These are phyloP conservation scores for Penicillium sp. DNA, from an alignment of 2,329 filamentous ascomycete genomes.

Conservation along the genomic window DNA sequence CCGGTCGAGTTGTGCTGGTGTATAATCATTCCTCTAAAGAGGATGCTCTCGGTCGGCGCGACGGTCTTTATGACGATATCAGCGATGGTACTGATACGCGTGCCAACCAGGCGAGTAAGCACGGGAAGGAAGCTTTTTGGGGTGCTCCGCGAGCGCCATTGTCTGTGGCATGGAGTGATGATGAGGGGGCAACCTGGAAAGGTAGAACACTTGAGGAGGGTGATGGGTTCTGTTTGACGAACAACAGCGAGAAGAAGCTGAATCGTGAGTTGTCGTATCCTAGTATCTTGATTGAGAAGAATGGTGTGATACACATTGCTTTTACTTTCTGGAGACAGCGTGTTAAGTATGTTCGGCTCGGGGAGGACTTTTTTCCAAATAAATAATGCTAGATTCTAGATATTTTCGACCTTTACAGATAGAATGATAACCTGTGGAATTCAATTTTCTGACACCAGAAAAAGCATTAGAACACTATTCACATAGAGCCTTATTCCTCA, in stretches of 20 bases:
- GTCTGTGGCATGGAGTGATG: slow-evolving; percentile 28
- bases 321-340: slow-evolving; percentile 47
- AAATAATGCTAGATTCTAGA: not conserved
- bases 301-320: slow-evolving; percentile 37
- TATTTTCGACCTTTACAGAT: not conserved
- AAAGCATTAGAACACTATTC: no score
- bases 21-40: slow-evolving; percentile 44
- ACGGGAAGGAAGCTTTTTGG: slow-evolving; percentile 46
- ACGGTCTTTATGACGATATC: slow-evolving; percentile 50
- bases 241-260: slow-evolving; percentile 43
- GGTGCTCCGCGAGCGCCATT: slow-evolving; percentile 39
- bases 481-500: not conserved
- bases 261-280: slow-evolving; percentile 50
- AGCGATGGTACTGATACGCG: slow-evolving; percentile 43
- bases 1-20: slow-evolving; percentile 38
- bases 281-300: slow-evolving; percentile 37
- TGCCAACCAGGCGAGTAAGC: slow-evolving; percentile 37
- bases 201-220: slow-evolving; percentile 45
- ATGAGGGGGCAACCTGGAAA: slow-evolving; percentile 41
- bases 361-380: slow-evolving; percentile 8
- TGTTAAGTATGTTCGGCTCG: slow-evolving; percentile 43
- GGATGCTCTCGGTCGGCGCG: slow-evolving; percentile 33
- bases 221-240: slow-evolving; percentile 50
- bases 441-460: no score
- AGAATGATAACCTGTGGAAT: no score